Evolutionary conservation across 768 basidiomycete genomes (phyloP).

Genomic region (Hygrophorus russula): DNA sequence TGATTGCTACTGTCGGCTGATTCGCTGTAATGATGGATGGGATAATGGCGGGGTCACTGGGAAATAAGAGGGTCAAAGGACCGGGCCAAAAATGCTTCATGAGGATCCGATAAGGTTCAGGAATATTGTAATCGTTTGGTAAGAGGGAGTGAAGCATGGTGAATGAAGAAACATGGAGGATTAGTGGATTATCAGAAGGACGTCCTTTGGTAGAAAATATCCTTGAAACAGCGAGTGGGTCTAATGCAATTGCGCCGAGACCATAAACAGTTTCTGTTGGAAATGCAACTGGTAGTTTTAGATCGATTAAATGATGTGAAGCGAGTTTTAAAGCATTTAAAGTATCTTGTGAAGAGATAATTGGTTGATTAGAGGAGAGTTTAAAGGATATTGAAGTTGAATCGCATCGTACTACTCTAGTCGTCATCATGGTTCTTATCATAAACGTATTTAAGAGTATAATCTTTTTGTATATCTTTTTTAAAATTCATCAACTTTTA

Average conservation of each 20-base stretch:
- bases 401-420: slow-evolving; percentile 50
- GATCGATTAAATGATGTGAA: slow-evolving; percentile 37
- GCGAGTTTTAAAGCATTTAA: slow-evolving; percentile 43
- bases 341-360: slow-evolving; percentile 40
- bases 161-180: slow-evolving; percentile 86
- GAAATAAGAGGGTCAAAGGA: slow-evolving; percentile 85
- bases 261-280: slow-evolving; percentile 99
- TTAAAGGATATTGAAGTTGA: slow-evolving; percentile 49
- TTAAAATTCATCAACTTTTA: not conserved
- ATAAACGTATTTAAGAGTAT: slow-evolving; percentile 18
- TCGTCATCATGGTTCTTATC: too few species aligned
- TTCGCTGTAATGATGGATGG: slow-evolving; percentile 72
- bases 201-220: slow-evolving; percentile 89
- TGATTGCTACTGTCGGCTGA: slow-evolving; percentile 75
- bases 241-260: slow-evolving; percentile 78
- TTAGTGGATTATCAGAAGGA: slow-evolving; percentile 92
- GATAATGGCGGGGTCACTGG: slow-evolving; percentile 46
- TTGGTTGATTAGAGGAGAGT: slow-evolving; percentile 29
- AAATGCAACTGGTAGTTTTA: slow-evolving; percentile 61
- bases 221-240: slow-evolving; percentile 45
- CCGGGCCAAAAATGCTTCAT: slow-evolving; percentile 94
- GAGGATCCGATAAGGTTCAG: slow-evolving; percentile 57
- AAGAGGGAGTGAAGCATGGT: slow-evolving; percentile 73
- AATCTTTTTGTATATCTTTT: slow-evolving; percentile 28
- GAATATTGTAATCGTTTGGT: slow-evolving; percentile 49